Conservation (phyloP, 768 basidiomycete genomes). For the Mycena alexandri region DNA sequence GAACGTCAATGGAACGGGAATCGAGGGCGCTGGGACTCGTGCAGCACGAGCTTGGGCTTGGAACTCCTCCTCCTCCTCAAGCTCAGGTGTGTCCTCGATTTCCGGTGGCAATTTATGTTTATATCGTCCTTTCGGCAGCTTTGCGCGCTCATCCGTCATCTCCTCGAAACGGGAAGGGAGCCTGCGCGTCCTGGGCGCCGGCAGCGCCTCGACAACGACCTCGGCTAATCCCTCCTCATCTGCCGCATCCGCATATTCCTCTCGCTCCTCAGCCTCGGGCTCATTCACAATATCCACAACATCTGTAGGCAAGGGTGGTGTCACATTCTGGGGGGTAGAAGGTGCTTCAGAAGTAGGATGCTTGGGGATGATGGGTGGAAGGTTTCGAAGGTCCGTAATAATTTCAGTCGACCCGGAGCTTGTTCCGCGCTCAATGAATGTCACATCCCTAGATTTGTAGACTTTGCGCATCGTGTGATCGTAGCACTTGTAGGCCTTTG, state of each 20-base stretch:
- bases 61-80: slow-evolving; percentile 10
- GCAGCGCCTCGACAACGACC: not conserved
- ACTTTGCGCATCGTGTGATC: not conserved
- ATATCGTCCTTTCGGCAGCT: slow-evolving; percentile 3
- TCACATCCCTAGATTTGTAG: not conserved
- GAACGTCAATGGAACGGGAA: not conserved
- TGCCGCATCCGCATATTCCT: not conserved
- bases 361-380: not conserved
- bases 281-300: not conserved
- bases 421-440: not conserved
- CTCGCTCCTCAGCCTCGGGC: not conserved
- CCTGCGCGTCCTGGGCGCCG: not conserved
- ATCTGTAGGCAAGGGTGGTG: too few relatives aligned
- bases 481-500: not conserved
- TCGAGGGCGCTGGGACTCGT: not conserved
- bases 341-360: not conserved
- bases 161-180: not conserved
- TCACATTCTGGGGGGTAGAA: not conserved
- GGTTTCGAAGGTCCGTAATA: not conserved
- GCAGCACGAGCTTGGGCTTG: not conserved
- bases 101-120: not conserved
- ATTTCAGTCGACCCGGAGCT: not conserved
- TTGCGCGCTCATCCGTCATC: not conserved
- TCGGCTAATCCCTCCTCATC: not conserved
- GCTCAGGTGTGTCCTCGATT: not conserved